These are phyloP conservation scores for Scopulariopsis brevicaulis DNA, from an alignment of 2,329 filamentous ascomycete genomes.

Conservation along the genomic window DNA sequence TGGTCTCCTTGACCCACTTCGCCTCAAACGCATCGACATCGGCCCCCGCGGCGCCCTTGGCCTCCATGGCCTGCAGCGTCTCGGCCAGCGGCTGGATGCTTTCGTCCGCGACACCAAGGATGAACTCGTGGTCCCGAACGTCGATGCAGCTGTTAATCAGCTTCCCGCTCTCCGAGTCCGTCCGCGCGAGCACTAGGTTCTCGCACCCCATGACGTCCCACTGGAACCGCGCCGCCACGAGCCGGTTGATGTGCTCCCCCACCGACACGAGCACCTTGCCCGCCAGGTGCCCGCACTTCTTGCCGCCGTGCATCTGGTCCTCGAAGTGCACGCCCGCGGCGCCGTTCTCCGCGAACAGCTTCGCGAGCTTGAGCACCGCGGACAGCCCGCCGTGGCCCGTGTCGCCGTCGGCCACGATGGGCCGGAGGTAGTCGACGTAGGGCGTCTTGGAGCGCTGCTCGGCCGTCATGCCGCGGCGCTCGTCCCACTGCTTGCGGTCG, in stretches of 20 bases:
- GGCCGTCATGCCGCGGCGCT: constrained; percentile 63
- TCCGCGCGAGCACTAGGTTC: constrained; percentile 88
- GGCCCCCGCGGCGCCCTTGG: constrained; percentile 59
- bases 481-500: constrained; percentile 90
- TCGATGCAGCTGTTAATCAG: constrained; percentile 86
- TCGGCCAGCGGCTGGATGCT: constrained; percentile 75
- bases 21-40: constrained; percentile 85
- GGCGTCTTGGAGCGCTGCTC: constrained; percentile 65
- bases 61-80: constrained; percentile 82
- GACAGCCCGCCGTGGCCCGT: constrained; percentile 90
- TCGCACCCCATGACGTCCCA: constrained; percentile 98
- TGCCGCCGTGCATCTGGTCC: constrained; percentile 93
- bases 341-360: constrained; percentile 94
- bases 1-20: constrained; percentile 76
- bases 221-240: constrained; percentile 86
- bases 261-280: constrained; percentile 92
- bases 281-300: constrained; percentile 95
- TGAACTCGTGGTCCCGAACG: constrained; percentile 92
- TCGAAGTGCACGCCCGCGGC: constrained; percentile 96
- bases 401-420: constrained; percentile 93
- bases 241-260: constrained; percentile 91
- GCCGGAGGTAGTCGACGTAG: constrained; percentile 85
- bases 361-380: constrained; percentile 89
- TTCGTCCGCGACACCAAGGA: constrained; percentile 70
- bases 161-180: constrained; percentile 88